These are phyloP conservation scores for Naematelia aurantialba DNA, from an alignment of 768 basidiomycete species.

Conservation along the genomic window DNA sequence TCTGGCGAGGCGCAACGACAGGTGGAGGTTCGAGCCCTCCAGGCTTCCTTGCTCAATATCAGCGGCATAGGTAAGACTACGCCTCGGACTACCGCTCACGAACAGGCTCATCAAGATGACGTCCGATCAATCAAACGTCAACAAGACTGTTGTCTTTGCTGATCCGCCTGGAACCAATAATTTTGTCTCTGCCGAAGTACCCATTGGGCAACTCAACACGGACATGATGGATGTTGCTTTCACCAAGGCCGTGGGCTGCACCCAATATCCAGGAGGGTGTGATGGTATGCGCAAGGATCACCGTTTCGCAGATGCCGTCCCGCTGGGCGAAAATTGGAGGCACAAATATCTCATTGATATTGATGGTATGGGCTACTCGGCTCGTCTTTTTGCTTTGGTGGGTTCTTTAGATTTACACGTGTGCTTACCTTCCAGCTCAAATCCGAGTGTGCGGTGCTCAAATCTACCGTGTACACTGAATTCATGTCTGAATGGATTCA, in stretches of 20 bases:
- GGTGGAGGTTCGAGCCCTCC: slow-evolving; percentile 85
- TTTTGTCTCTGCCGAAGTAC: slow-evolving; percentile 63
- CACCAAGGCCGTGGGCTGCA: slow-evolving; percentile 67
- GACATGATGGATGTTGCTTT: slow-evolving; percentile 87
- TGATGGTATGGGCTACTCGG: slow-evolving; percentile 94
- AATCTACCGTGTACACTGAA: slow-evolving; percentile 86
- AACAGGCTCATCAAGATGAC: slow-evolving; percentile 72
- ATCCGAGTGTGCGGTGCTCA: slow-evolving; percentile 80
- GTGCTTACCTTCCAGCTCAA: slow-evolving; percentile 23
- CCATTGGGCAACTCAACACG: slow-evolving; percentile 62
- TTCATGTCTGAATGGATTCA: slow-evolving; percentile 87
- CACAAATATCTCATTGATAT: slow-evolving; percentile 90
- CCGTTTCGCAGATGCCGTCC: slow-evolving; percentile 70
- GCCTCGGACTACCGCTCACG: slow-evolving; percentile 1
- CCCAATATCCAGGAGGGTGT: slow-evolving; percentile 67
- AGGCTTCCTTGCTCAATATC: slow-evolving; percentile 76
- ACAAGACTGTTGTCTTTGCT: slow-evolving; percentile 66
- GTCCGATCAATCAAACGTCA: slow-evolving; percentile 57
- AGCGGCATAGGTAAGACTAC: slow-evolving; percentile 67
- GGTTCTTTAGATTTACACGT: slow-evolving; percentile 9
- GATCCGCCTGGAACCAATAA: slow-evolving; percentile 61
- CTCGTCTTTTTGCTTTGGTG: slow-evolving; percentile 62
- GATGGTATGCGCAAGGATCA: slow-evolving; percentile 62
- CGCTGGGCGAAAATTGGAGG: slow-evolving; percentile 80
- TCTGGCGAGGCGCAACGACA: slow-evolving; percentile 95